Evolutionary conservation across 352 stramenopile species (phyloP).

Genomic region (Phytophthora crassamura): DNA sequence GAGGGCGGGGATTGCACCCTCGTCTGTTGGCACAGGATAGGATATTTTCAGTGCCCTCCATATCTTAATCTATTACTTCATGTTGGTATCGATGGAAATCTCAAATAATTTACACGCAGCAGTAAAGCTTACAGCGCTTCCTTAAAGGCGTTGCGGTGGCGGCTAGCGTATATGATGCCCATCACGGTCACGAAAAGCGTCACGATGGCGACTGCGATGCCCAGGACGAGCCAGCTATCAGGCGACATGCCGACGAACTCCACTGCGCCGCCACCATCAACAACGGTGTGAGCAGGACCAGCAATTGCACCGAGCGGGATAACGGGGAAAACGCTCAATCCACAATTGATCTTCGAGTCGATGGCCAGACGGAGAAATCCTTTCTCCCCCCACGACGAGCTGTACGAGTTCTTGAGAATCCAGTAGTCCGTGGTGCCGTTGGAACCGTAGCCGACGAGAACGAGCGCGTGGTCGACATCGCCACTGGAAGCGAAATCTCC

Average conservation of each 20-base stretch:
- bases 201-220: conserved; percentile 20
- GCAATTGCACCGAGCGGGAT: conserved; percentile 64
- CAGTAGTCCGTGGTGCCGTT: conserved; percentile 62
- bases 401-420: conserved; percentile 89
- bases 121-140: conserved; percentile 39
- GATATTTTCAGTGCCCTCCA: too few relatives aligned
- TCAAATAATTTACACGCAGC: neutral
- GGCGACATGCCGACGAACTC: conserved; percentile 46
- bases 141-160: conserved; percentile 39
- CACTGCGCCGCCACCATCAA: conserved; percentile 57
- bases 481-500: conserved; percentile 65
- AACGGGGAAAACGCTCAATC: conserved; percentile 77
- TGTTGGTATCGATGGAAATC: neutral
- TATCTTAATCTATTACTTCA: conserved; percentile 10
- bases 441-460: conserved; percentile 77
- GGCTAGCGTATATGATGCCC: conserved; percentile 43
- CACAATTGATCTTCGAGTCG: conserved; percentile 83
- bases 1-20: too few relatives aligned
- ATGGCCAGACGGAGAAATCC: conserved; percentile 69
- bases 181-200: conserved; percentile 46
- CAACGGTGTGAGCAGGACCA: conserved; percentile 44
- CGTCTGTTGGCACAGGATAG: too few relatives aligned
- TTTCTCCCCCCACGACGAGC: conserved; percentile 70
- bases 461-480: conserved; percentile 74
- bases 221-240: conserved; percentile 46